Evolutionary conservation across 2,329 filamentous ascomycete genomes (phyloP), one percentile per base, ranked within the genome.

Genomic region (Alternaria gaisen): DNA sequence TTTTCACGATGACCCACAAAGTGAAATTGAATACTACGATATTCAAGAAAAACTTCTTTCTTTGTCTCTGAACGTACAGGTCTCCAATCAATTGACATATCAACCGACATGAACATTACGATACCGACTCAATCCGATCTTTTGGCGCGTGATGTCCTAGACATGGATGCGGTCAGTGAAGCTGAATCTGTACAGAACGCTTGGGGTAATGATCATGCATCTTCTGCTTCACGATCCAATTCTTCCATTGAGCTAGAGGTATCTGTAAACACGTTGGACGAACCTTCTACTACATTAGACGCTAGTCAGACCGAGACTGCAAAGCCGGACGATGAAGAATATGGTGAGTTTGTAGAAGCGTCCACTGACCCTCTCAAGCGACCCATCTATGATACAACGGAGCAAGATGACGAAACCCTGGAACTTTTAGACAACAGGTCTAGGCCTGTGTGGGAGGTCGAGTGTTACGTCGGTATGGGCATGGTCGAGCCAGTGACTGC

Each of bases 271-370:
- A 28, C 20, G 14, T 14, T 28, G 26, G 22, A 36, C 28, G 22
- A 32, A 10, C 7, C 9, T 52, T n/a, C 38, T 32, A n/a, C 5
- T 20, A 34, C 4, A 24, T 1, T 2, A 36, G 32, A 14, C 26
- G 46, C 48, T 28, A 12, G 4, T n/a, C 53, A 44, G 4, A 20
- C 43, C 16, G 14, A 36, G 14, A 12, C 32, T 16, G 50, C 52
- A 16, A 22, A 57, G 10, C 43, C 48, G 11, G 54, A 56, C 2
- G 34, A 65, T 9, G 61, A 63, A 26, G 60, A 61, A 2, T 61
- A 63, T 32, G 58, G 58, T n/a, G 56, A 61, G 20, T 60, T 63
- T 40, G 51, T 59, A 32, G 38, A 32, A 9, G 48, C 48, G 42
- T 54, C 52, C 6, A 30, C 36, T 40, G 58, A 53, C 20, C 44